Evolutionary conservation across 2,329 filamentous ascomycete species (phyloP), one percentile per base, ranked within the genome.

Genomic region (Pleurostoma richardsiae): DNA sequence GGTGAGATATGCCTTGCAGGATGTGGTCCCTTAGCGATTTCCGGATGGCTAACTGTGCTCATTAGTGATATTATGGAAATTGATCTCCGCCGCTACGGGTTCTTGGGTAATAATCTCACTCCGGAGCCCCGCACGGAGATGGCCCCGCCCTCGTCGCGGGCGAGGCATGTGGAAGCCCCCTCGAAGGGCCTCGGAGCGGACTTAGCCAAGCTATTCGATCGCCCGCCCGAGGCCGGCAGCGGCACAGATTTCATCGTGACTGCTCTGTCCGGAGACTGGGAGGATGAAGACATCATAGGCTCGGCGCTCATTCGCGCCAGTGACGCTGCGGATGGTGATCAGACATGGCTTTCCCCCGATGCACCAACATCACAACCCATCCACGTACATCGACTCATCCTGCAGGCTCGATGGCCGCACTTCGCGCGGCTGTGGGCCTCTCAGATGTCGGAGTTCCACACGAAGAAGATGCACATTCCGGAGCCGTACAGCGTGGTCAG

Each of bases 361-460:
- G 72, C 77, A 1, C 75, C 78, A 1, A 89, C 86, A 0, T 95
- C 90, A 0, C 77, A 78, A 29, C 90, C 91, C 0, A 97, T 99
- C 44, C 86, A 97, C 61, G 92, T 97, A 4, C 94, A 99, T 66
- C 90, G 89, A 51, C 84, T 99, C 47, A 96, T 99, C 45, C 77
- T 99, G 6, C 89, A 95, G 64, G 87, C 94, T 26, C 87, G 94
- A 44, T 99, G 94, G 94, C 91, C 94, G 29, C 94, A 99, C 66
- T 99, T 99, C 69, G 84, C 87, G 39, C 86, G 94, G 11, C 74
- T 99, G 3, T 97, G 95, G 72, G 85, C 86, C 44, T 84, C 92
- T 4, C 90, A 96, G 61, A 99, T 99, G 94, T 85, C 88, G 10
- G 94, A 99, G 64, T 99, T 95, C 59, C 94, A 99, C 63, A 94